Percentiles rank a stretch among this genome's conserved stretches.
phyloP scores from a whole-genome alignment of 805 yeast genomes.

The Kazachstania taianensis region DNA sequence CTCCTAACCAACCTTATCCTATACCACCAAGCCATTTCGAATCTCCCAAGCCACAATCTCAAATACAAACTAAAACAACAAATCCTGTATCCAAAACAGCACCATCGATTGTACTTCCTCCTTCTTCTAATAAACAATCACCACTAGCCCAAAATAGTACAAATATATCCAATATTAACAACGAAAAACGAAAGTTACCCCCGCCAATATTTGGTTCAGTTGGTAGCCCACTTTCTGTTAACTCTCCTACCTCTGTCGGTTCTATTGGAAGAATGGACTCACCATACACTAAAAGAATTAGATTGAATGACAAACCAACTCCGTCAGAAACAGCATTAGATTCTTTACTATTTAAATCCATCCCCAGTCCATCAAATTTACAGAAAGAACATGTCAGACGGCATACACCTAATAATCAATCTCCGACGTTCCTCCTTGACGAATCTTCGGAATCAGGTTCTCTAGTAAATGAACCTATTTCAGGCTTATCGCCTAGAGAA shows the following conservation, averaged over 20 bases:
- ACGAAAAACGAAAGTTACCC: slow-evolving; percentile 7
- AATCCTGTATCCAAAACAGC: too few species aligned
- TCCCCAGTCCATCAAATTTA: slow-evolving; percentile 9
- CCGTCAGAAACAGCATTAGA: slow-evolving; percentile 27
- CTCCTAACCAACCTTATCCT: too few species aligned
- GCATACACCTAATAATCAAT: neutral
- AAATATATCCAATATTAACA: neutral
- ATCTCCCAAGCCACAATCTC: too few species aligned
- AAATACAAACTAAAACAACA: too few species aligned
- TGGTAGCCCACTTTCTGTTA: slow-evolving; percentile 13
- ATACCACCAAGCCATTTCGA: too few species aligned
- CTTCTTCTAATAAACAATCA: neutral
- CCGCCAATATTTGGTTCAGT: slow-evolving; percentile 4
- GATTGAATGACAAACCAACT: slow-evolving; percentile 21
- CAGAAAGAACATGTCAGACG: neutral
- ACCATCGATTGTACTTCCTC: too few species aligned
- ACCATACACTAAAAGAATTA: slow-evolving; percentile 15
- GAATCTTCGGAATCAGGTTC: neutral
- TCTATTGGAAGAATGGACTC: slow-evolving; percentile 8
- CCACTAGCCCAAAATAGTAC: neutral
- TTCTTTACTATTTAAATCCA: slow-evolving; percentile 21
- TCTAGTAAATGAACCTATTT: neutral
- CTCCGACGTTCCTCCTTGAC: slow-evolving; percentile 2
- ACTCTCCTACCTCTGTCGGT: slow-evolving; percentile 17
- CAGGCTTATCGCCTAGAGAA: too few species aligned